Conservation (phyloP, 2,329 filamentous ascomycete genomes). For the Cladophialophora carrionii region DNA sequence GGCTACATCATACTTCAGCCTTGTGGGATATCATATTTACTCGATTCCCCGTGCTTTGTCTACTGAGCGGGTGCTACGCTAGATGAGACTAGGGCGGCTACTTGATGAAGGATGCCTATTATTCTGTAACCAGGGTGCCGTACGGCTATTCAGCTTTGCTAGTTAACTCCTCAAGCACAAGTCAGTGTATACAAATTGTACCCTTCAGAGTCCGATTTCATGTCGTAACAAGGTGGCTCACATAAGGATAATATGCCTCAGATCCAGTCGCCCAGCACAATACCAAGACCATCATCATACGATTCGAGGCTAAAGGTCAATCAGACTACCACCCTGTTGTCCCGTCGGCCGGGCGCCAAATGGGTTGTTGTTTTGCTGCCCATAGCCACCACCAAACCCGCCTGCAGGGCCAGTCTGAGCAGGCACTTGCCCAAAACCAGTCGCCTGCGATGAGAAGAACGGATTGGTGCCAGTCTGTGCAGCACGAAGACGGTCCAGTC, state of each 20-base stretch:
- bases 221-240: slow-evolving; percentile 4
- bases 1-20: not conserved
- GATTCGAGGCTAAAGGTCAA: slow-evolving; percentile 62
- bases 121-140: too few relatives aligned
- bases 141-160: too few relatives aligned
- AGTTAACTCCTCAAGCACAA: slow-evolving; percentile 20
- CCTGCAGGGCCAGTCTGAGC: slow-evolving; percentile 57
- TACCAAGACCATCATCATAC: too few relatives aligned
- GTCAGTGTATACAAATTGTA: slow-evolving; percentile 8
- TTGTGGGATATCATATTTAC: too few relatives aligned
- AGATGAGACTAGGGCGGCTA: too few relatives aligned
- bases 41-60: too few relatives aligned
- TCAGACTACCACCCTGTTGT: slow-evolving; percentile 61
- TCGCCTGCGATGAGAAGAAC: slow-evolving; percentile 82
- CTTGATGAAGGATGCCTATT: too few relatives aligned
- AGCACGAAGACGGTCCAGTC: slow-evolving; percentile 71
- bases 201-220: slow-evolving; percentile 14
- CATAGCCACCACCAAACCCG: slow-evolving; percentile 50
- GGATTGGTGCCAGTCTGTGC: slow-evolving; percentile 80
- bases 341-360: slow-evolving; percentile 57
- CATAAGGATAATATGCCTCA: not conserved
- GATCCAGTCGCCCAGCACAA: too few relatives aligned
- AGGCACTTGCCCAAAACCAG: slow-evolving; percentile 57
- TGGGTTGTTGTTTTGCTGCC: slow-evolving; percentile 56
- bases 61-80: too few relatives aligned